Conservation (phyloP, 2,329 filamentous ascomycete genomes). For the Fusarium camptoceras region DNA sequence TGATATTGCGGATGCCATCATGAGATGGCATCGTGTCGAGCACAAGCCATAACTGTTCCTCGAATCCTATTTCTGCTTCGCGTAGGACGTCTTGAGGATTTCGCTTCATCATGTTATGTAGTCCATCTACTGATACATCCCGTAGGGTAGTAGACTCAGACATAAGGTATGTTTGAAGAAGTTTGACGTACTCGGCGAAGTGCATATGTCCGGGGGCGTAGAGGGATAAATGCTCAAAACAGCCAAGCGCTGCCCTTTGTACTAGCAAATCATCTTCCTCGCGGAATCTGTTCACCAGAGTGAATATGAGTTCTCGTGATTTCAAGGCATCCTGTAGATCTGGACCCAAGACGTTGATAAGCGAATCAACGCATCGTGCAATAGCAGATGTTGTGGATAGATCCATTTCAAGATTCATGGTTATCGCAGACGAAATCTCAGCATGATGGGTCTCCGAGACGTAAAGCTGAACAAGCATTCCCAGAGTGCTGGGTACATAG, state of each 20-base stretch:
- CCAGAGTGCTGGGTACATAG: conserved; percentile 89
- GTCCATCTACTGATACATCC: conserved; percentile 84
- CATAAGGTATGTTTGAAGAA: conserved; percentile 81
- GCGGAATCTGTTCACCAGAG: conserved; percentile 84
- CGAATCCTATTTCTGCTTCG: conserved; percentile 80
- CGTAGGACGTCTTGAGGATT: conserved; percentile 85
- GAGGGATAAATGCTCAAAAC: conserved; percentile 89
- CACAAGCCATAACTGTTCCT: conserved; percentile 91
- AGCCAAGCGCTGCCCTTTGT: conserved; percentile 81
- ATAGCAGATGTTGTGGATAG: conserved; percentile 85
- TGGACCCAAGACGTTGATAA: conserved; percentile 95
- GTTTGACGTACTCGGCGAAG: conserved; percentile 83
- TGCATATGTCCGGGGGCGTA: conserved; percentile 92
- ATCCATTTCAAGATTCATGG: conserved; percentile 91
- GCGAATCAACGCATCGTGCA: conserved; percentile 89
- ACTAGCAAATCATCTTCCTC: conserved; percentile 77
- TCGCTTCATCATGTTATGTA: conserved; percentile 95
- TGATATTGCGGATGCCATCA: conserved; percentile 84
- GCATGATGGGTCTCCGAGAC: conserved; percentile 91
- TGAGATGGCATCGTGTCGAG: conserved; percentile 83
- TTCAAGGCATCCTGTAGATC: conserved; percentile 94
- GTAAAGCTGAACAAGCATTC: conserved; percentile 94
- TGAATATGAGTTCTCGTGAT: conserved; percentile 91
- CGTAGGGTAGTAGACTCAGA: conserved; percentile 76
- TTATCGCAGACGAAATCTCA: conserved; percentile 81